Percentiles rank a stretch among this genome's conserved stretches.
Conservation (phyloP, 2,329 filamentous ascomycete genomes). For the Fusarium sp. region DNA sequence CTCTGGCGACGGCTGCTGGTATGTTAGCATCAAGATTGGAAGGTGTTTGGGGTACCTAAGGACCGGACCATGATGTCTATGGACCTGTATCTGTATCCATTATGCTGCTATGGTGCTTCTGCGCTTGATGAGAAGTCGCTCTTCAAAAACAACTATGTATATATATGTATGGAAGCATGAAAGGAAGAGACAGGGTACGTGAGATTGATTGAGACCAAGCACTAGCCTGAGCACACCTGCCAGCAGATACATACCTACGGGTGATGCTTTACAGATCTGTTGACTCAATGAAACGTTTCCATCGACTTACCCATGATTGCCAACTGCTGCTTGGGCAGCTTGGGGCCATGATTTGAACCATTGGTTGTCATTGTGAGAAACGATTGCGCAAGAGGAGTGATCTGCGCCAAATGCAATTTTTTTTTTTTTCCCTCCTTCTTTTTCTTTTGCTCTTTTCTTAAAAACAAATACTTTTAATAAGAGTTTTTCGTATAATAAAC, state of each 20-base stretch:
- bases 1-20: slow-evolving; percentile 73
- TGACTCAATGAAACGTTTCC: background rate
- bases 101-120: slow-evolving; percentile 23
- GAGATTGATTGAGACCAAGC: background rate
- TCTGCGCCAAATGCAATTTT: slow-evolving; percentile 9
- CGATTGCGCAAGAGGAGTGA: slow-evolving; percentile 15
- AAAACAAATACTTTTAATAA: background rate
- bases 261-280: background rate
- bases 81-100: background rate
- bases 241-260: background rate
- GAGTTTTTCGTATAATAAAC: background rate
- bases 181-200: background rate
- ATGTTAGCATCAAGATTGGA: slow-evolving; percentile 46
- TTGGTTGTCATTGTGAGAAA: slow-evolving; percentile 38
- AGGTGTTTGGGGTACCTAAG: slow-evolving; percentile 17
- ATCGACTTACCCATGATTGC: slow-evolving; percentile 76
- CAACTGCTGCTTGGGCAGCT: slow-evolving; percentile 80
- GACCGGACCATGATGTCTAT: slow-evolving; percentile 25
- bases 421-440: slow-evolving; percentile 11
- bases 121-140: slow-evolving; percentile 36
- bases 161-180: background rate
- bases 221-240: slow-evolving; percentile 8
- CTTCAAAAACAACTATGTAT: background rate
- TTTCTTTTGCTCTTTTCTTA: slow-evolving; percentile 6
- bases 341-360: slow-evolving; percentile 54